These are phyloP conservation scores for Aegilops tauschii DNA, from an alignment of 176 grass and related monocot genomes.

Conservation along the genomic window DNA sequence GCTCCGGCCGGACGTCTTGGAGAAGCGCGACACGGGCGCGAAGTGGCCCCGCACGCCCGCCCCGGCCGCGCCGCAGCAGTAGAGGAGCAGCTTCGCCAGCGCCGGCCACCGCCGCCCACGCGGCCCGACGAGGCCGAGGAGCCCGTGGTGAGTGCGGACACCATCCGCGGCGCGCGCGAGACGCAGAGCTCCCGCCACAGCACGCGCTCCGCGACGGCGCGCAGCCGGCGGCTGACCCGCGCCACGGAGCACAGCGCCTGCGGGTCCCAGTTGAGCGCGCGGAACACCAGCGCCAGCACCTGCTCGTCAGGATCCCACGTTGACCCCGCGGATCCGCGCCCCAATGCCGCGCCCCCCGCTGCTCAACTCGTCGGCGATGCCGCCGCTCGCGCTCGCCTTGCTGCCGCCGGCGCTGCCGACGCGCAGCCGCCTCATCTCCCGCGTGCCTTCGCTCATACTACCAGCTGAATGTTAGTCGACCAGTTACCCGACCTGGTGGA, in stretches of 20 bases:
- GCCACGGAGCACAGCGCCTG: conserved; percentile 43
- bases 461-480: too few species aligned
- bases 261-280: conserved; percentile 63
- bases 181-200: conserved; percentile 70
- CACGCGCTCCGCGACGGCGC: conserved; percentile 59
- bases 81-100: conserved; percentile 66
- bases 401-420: not conserved
- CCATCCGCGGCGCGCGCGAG: conserved; percentile 62
- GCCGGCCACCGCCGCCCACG: conserved; percentile 67
- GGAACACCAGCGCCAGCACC: conserved; percentile 59
- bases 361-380: not conserved
- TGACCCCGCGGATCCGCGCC: conserved; percentile 22
- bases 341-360: not conserved
- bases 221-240: conserved; percentile 55
- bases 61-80: conserved; percentile 53
- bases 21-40: conserved; percentile 54
- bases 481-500: not conserved
- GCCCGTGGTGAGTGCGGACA: conserved; percentile 39
- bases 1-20: conserved; percentile 65
- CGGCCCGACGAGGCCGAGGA: not conserved
- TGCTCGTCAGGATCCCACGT: conserved; percentile 67
- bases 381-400: not conserved
- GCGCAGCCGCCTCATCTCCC: conserved; percentile 22
- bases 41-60: conserved; percentile 44
- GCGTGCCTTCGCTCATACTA: conserved; percentile 12